Conservation (phyloP, 768 basidiomycete species). For the Candolleomyces efflorescens region DNA sequence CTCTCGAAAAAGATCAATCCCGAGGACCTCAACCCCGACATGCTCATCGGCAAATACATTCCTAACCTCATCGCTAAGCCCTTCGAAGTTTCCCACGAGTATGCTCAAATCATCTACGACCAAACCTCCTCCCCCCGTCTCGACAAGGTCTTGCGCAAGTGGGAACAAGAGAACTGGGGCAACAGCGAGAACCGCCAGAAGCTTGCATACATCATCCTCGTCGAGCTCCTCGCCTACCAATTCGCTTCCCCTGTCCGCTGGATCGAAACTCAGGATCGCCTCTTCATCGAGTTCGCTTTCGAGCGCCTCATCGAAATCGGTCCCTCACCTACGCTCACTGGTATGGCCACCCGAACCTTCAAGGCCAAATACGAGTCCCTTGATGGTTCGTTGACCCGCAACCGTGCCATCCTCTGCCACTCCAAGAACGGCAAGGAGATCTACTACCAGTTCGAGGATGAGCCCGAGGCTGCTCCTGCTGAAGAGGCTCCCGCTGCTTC, state of each 20-base stretch:
- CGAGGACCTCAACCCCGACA: constrained; percentile 87
- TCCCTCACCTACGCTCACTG: constrained; percentile 93
- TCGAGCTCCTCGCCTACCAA: constrained; percentile 96
- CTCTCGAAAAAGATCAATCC: constrained; percentile 98
- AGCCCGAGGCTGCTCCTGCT: constrained; percentile 43
- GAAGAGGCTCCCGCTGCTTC: constrained; percentile 30
- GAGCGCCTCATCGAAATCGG: constrained; percentile 96
- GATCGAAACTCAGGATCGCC: constrained; percentile 97
- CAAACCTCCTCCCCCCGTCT: constrained; percentile 95
- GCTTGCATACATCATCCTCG: constrained; percentile 92
- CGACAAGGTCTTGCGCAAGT: constrained; percentile 89
- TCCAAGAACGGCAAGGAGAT: constrained; percentile 96
- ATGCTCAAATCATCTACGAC: constrained; percentile 93
- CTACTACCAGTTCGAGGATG: constrained; percentile 97
- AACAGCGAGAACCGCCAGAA: constrained; percentile 80
- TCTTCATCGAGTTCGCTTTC: constrained; percentile 83
- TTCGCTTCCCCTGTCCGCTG: constrained; percentile 98
- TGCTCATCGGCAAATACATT: constrained; percentile 92
- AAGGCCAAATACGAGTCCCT: constrained; percentile 91
- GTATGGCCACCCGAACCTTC: constrained; percentile 87
- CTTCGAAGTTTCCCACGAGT: constrained; percentile 78
- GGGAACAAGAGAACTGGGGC: constrained; percentile 92
- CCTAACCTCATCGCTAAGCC: constrained; percentile 93
- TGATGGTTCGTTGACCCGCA: constrained; percentile 80
- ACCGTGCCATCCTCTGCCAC: constrained; percentile 83